These are phyloP conservation scores for Aspergillus coremiiformis DNA, from an alignment of 495 filamentous ascomycete genomes.

Conservation along the genomic window DNA sequence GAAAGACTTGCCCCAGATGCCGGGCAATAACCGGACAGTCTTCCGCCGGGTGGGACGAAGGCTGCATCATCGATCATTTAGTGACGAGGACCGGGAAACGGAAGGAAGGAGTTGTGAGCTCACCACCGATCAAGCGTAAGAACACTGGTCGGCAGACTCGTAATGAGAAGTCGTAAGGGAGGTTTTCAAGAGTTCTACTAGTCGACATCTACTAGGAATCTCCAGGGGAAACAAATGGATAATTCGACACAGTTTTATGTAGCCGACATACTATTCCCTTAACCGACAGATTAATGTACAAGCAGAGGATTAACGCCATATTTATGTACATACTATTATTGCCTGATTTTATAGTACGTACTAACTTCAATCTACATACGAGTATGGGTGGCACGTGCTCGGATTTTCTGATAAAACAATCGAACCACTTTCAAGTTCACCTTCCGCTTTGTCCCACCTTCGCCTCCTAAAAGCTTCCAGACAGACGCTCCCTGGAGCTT, in stretches of 20 bases:
- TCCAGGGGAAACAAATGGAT: no score
- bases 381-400: conserved; percentile 13
- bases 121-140: not conserved
- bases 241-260: not conserved
- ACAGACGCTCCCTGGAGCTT: conserved; percentile 7
- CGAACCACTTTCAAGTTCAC: conserved; percentile 14
- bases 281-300: no score
- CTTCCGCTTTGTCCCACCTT: not conserved
- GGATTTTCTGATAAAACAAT: conserved; percentile 16
- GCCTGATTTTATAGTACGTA: no score
- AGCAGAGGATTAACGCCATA: no score
- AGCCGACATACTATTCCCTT: no score
- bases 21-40: conserved; percentile 46
- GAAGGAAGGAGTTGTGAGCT: conserved; percentile 19
- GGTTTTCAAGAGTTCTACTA: not conserved
- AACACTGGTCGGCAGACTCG: conserved; percentile 2
- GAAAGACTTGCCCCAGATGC: conserved; percentile 72
- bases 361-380: not conserved
- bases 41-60: conserved; percentile 39
- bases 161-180: not conserved
- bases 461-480: conserved; percentile 5
- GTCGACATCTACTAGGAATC: no score
- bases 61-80: conserved; percentile 46
- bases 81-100: conserved; percentile 39
- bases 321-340: no score